Evolutionary conservation across 2,329 filamentous ascomycete species (phyloP).

Genomic region (Periconia digitata): DNA sequence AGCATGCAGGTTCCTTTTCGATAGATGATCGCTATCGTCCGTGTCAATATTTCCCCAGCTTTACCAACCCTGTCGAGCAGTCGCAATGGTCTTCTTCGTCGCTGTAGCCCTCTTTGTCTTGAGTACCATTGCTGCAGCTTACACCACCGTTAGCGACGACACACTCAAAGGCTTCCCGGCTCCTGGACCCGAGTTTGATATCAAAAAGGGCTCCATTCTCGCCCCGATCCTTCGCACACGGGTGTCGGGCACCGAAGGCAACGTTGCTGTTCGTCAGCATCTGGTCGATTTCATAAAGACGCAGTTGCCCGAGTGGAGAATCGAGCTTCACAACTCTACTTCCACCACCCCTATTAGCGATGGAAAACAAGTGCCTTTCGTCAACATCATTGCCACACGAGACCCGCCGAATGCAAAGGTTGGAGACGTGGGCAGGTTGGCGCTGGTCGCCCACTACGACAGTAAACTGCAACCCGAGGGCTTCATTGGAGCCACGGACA

Average conservation of each 20-base stretch:
- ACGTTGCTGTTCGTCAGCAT: constrained; percentile 74
- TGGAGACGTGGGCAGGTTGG: constrained; percentile 80
- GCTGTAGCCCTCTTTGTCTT: constrained; percentile 25
- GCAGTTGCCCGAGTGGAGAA: constrained; percentile 76
- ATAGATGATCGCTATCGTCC: neutral
- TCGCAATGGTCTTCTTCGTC: constrained; percentile 21
- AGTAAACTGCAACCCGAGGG: constrained; percentile 78
- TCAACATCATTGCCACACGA: constrained; percentile 84
- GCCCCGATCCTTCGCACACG: constrained; percentile 85
- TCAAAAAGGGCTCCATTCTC: constrained; percentile 73
- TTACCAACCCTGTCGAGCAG: constrained; percentile 2
- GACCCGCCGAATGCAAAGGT: constrained; percentile 78
- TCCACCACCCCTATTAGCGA: constrained; percentile 78
- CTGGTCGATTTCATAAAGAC: constrained; percentile 80
- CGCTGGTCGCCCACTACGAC: constrained; percentile 93
- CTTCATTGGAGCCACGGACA: constrained; percentile 93
- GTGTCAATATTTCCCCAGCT: neutral
- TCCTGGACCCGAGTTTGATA: constrained; percentile 76
- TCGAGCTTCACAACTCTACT: constrained; percentile 86
- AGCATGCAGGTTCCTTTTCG: constrained; percentile 13
- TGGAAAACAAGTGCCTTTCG: constrained; percentile 74
- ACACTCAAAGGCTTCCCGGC: constrained; percentile 71
- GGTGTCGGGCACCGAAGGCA: constrained; percentile 83
- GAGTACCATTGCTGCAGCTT: constrained; percentile 46
- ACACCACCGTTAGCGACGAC: constrained; percentile 70